Evolutionary conservation across 106 monocot species (phyloP).

Genomic region (Chionographis japonica): DNA sequence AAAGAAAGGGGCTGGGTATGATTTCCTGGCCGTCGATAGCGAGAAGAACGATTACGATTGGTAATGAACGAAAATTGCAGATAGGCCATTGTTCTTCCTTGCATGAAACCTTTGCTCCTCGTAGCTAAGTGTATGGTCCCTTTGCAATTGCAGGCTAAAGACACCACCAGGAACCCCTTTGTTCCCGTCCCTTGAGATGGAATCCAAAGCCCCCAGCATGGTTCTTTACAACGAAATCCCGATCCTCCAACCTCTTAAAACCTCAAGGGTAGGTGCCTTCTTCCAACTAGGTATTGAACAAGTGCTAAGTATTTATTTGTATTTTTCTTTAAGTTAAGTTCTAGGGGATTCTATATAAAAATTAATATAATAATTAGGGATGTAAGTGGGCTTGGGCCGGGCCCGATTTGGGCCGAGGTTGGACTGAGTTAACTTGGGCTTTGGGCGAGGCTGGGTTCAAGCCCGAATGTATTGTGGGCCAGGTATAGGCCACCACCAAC

Average conservation of each 20-base stretch:
- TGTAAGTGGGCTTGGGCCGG: too few species aligned
- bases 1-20: constrained; percentile 18
- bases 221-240: constrained; percentile 37
- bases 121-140: background rate
- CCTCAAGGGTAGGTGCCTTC: constrained; percentile 34
- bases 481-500: too few species aligned
- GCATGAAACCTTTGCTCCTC: background rate
- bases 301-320: background rate
- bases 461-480: too few species aligned
- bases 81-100: background rate
- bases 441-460: too few species aligned
- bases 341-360: too few species aligned
- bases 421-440: too few species aligned
- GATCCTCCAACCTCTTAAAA: constrained; percentile 22
- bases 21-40: constrained; percentile 13
- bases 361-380: too few species aligned
- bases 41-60: constrained; percentile 57
- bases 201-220: constrained; percentile 23
- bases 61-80: constrained; percentile 8
- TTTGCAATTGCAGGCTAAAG: constrained; percentile 31
- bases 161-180: constrained; percentile 56
- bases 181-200: constrained; percentile 58
- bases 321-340: background rate
- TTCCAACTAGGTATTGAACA: background rate
- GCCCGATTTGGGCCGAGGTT: too few species aligned